A percentile compares a stretch with the other conserved stretches of the same genome.
These are phyloP conservation scores for Blastomyces silverae DNA, from an alignment of 2,329 filamentous ascomycete genomes.

Conservation along the genomic window DNA sequence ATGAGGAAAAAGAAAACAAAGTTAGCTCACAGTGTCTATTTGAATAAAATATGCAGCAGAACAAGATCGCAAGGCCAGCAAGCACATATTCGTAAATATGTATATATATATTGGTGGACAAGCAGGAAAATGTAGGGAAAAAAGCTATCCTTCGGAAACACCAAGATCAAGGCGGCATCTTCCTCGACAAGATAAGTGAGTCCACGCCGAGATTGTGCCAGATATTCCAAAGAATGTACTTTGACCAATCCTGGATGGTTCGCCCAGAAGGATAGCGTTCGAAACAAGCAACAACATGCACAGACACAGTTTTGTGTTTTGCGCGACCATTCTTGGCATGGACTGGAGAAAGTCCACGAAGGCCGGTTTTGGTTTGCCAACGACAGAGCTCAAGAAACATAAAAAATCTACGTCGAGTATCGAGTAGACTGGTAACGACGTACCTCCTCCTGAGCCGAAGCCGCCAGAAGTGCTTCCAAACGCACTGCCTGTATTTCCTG, in stretches of 20 bases:
- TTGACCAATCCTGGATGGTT: slow-evolving; percentile 10
- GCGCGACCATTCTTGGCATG: slow-evolving; percentile 4
- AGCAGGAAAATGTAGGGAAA: background rate
- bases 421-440: slow-evolving; percentile 16
- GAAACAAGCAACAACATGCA: background rate
- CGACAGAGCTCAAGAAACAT: background rate
- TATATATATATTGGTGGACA: slow-evolving; percentile 5
- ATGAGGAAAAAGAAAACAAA: background rate
- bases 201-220: slow-evolving; percentile 7
- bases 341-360: slow-evolving; percentile 5
- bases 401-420: slow-evolving; percentile 6
- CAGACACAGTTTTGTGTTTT: background rate
- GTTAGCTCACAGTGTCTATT: background rate
- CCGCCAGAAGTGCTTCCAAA: slow-evolving; percentile 23
- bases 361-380: background rate
- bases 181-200: slow-evolving; percentile 2
- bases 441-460: slow-evolving; percentile 29
- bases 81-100: slow-evolving; percentile 3
- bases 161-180: background rate
- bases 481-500: slow-evolving; percentile 26
- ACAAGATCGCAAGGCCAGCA: background rate
- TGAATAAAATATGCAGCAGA: background rate
- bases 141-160: background rate
- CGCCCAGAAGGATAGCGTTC: background rate
- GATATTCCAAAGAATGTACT: background rate